Conservation (phyloP, 805 yeast genomes). For the Candida xyloterini region DNA sequence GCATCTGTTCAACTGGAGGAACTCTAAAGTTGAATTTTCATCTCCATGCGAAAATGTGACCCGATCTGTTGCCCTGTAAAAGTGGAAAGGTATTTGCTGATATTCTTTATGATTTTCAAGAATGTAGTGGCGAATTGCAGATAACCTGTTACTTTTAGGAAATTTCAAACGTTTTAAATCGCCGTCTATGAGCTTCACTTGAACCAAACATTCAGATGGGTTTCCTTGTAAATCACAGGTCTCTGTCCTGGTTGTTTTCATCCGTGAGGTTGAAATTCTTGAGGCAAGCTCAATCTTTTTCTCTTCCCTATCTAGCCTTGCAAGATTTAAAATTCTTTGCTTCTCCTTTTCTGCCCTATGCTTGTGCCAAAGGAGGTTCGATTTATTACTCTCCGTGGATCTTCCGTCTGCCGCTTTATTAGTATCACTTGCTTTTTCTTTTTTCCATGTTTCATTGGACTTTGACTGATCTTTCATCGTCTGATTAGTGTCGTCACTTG, state of each 20-base stretch:
- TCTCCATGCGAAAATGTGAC: slow-evolving; percentile 60
- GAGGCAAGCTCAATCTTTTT: slow-evolving; percentile 9
- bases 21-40: slow-evolving; percentile 51
- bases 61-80: slow-evolving; percentile 55
- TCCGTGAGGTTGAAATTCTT: slow-evolving; percentile 5
- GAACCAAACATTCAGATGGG: slow-evolving; percentile 44
- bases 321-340: slow-evolving; percentile 49
- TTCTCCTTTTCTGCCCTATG: slow-evolving; percentile 46
- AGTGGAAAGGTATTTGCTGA: slow-evolving; percentile 46
- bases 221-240: slow-evolving; percentile 22
- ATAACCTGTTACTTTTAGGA: slow-evolving; percentile 41
- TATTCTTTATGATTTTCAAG: slow-evolving; percentile 47
- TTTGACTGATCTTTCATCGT: neutral
- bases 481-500: neutral
- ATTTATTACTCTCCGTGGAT: slow-evolving; percentile 30
- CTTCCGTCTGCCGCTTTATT: neutral
- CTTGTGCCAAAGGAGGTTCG: slow-evolving; percentile 35
- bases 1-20: slow-evolving; percentile 62
- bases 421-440: slow-evolving; percentile 4
- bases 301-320: slow-evolving; percentile 47
- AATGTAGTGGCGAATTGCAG: slow-evolving; percentile 60
- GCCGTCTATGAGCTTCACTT: slow-evolving; percentile 66
- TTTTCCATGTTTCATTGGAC: neutral
- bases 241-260: slow-evolving; percentile 21
- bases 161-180: slow-evolving; percentile 52